phyloP scores from a whole-genome alignment of 2,329 filamentous ascomycete species.

The Pseudodiploospora longispora region DNA sequence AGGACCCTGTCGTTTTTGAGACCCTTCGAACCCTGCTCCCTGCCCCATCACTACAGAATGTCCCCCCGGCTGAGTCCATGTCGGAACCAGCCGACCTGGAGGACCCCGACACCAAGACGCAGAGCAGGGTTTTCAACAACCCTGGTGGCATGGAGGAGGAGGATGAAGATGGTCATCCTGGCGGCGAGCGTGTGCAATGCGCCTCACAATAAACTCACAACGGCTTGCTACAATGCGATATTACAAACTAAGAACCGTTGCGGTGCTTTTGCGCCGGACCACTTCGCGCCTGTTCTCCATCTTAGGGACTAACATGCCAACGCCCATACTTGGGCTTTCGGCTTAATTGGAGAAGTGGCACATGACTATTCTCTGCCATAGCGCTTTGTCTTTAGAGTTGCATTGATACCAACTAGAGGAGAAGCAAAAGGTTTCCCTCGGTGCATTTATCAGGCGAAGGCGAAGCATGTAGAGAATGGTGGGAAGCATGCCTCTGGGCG shows the following conservation, averaged over 20 bases:
- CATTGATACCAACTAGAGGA: slow-evolving; percentile 11
- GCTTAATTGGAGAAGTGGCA: slow-evolving; percentile 7
- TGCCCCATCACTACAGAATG: slow-evolving; percentile 50
- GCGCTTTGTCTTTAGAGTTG: slow-evolving; percentile 9
- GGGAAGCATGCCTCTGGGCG: background rate
- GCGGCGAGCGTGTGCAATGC: slow-evolving; percentile 76
- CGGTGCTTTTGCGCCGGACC: background rate
- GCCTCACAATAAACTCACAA: slow-evolving; percentile 63
- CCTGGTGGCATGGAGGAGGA: slow-evolving; percentile 56
- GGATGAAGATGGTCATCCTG: slow-evolving; percentile 66
- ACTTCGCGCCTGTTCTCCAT: background rate
- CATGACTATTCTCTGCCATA: slow-evolving; percentile 5
- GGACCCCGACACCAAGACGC: slow-evolving; percentile 63
- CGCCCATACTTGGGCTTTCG: slow-evolving; percentile 12
- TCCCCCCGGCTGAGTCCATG: slow-evolving; percentile 78
- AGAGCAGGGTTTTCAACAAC: slow-evolving; percentile 60
- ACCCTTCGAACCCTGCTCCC: slow-evolving; percentile 82
- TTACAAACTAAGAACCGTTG: too few relatives aligned
- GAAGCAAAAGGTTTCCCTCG: background rate
- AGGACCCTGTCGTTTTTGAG: slow-evolving; percentile 62
- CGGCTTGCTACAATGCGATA: too few relatives aligned
- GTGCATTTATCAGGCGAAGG: slow-evolving; percentile 4
- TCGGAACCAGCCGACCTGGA: slow-evolving; percentile 83
- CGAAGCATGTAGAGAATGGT: background rate
- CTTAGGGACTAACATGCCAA: slow-evolving; percentile 1